Evolutionary conservation across 805 yeast species (phyloP).

Genomic region (Wickerhamomyces canadensis): DNA sequence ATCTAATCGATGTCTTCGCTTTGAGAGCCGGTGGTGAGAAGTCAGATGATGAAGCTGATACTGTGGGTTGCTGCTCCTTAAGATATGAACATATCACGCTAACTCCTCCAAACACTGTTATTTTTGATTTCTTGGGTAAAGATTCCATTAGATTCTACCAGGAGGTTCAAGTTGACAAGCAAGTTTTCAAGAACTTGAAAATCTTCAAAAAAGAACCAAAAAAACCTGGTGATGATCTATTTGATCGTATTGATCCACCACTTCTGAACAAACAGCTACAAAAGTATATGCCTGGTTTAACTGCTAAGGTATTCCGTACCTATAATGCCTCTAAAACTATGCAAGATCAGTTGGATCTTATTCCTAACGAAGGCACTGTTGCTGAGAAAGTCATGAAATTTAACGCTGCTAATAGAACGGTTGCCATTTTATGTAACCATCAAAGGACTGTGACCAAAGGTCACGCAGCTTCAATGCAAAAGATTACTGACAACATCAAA

Average conservation of each 20-base stretch:
- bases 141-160: slow-evolving; percentile 90
- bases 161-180: slow-evolving; percentile 88
- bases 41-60: slow-evolving; percentile 95
- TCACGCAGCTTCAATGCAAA: slow-evolving; percentile 76
- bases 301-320: slow-evolving; percentile 97
- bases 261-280: slow-evolving; percentile 82
- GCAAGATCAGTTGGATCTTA: slow-evolving; percentile 89
- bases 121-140: slow-evolving; percentile 92
- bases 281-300: slow-evolving; percentile 84
- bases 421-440: slow-evolving; percentile 94
- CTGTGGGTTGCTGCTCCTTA: slow-evolving; percentile 95
- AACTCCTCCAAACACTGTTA: slow-evolving; percentile 78
- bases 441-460: slow-evolving; percentile 87
- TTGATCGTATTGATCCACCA: slow-evolving; percentile 84
- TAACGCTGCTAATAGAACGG: slow-evolving; percentile 94
- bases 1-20: slow-evolving; percentile 87
- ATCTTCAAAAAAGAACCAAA: slow-evolving; percentile 88
- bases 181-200: slow-evolving; percentile 82
- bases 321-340: slow-evolving; percentile 94
- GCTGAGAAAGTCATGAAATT: slow-evolving; percentile 82
- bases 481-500: slow-evolving; percentile 67
- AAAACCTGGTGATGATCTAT: slow-evolving; percentile 85
- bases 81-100: slow-evolving; percentile 85
- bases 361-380: slow-evolving; percentile 81
- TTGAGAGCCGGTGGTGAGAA: slow-evolving; percentile 98